Evolutionary conservation across 2,329 filamentous ascomycete genomes (phyloP), one percentile per base, ranked within the genome.

Genomic region (Claviceps digitariae): DNA sequence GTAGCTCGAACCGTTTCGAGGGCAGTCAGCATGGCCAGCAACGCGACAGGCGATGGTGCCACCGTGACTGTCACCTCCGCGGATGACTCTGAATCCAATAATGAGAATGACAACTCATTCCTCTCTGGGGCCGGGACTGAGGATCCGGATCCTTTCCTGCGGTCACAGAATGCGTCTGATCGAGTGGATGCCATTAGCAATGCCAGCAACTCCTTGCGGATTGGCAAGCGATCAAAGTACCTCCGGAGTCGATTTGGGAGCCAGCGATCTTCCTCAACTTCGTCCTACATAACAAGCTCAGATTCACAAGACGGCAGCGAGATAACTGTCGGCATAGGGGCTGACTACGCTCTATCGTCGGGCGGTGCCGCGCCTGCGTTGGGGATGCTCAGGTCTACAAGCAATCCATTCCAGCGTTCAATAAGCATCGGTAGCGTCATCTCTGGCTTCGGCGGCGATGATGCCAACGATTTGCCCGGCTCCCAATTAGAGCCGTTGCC

Each of bases 361-460:
- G 89, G 87, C 20, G 87, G 89, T 27, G 86, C 87, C 13, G 73
- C 81, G 4, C 82, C 87, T 1, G 72, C 74, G 1, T 63, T 71
- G 56, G 77, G 73, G 9, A 68, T 74, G 59, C 72, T 74, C 27
- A 74, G 75, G 40, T 74, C 69, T 53, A 64, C 72, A 25, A 79
- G 76, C 64, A 75, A 78, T 56, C 70, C 72, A 2, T 73, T 95
- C 52, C 83, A 84, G 21, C 78, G 91, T 25, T 80, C 90, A 12
- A 84, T 90, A 56, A 96, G 90, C 69, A 77, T 96, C 55, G 90
- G 90, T 23, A 96, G 91, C 66, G 89, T 95, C 71, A 86, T 83
- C 2, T 95, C 90, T 5, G 67, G 64, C 5, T 60, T 69, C 41
- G 87, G 85, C 1, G 70, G 77, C 48, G 78, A 83, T n/a, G 79